phyloP scores from a whole-genome alignment of 768 basidiomycete genomes.

The Collybiopsis luxurians region DNA sequence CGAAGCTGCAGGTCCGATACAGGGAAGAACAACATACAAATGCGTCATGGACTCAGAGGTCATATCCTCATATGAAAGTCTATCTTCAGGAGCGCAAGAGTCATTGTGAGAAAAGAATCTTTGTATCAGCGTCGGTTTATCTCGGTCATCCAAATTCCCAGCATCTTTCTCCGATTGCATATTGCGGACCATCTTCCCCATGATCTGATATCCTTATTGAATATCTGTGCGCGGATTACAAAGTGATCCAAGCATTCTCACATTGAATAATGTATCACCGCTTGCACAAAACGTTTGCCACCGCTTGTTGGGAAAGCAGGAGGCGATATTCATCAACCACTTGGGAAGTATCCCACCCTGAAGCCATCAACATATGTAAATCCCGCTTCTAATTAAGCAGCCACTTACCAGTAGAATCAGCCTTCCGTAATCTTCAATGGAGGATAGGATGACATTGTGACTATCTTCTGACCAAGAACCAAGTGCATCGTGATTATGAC shows the following conservation, averaged over 20 bases:
- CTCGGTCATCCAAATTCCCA: constrained; percentile 49
- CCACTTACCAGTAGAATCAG: constrained; percentile 59
- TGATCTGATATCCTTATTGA: constrained; percentile 42
- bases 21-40: constrained; percentile 42
- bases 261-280: constrained; percentile 37
- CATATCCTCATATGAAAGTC: constrained; percentile 67
- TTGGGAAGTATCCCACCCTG: constrained; percentile 69
- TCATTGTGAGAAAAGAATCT: constrained; percentile 65
- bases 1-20: background rate
- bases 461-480: constrained; percentile 63
- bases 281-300: constrained; percentile 76
- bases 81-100: constrained; percentile 32
- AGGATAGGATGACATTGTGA: constrained; percentile 65
- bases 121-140: constrained; percentile 64
- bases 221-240: background rate
- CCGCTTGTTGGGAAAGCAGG: constrained; percentile 63
- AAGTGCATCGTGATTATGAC: constrained; percentile 68
- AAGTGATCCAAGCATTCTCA: background rate
- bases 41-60: constrained; percentile 84
- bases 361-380: constrained; percentile 9
- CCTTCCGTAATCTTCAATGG: constrained; percentile 78
- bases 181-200: constrained; percentile 70
- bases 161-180: constrained; percentile 65
- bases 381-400: background rate
- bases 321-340: constrained; percentile 71